Evolutionary conservation across 176 grass and related monocot species (phyloP).

Genomic region (Hyparrhenia diplandra): DNA sequence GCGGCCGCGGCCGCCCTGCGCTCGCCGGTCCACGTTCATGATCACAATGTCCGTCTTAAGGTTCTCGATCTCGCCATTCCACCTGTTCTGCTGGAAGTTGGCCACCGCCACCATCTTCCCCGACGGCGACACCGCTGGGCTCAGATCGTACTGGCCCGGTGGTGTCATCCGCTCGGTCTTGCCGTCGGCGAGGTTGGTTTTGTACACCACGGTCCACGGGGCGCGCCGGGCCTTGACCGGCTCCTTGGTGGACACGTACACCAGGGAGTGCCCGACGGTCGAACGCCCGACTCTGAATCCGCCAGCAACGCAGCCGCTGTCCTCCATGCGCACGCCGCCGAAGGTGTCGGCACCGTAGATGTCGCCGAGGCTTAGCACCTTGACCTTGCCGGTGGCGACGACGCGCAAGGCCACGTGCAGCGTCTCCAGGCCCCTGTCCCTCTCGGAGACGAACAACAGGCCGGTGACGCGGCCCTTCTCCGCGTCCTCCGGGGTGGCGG

Average conservation of each 20-base stretch:
- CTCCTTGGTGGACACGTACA: conserved; percentile 37
- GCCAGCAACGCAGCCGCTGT: conserved; percentile 10
- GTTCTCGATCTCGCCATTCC: conserved; percentile 38
- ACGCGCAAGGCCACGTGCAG: conserved; percentile 29
- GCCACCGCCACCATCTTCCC: conserved; percentile 46
- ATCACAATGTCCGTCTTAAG: conserved; percentile 36
- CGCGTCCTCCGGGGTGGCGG: conserved; percentile 24
- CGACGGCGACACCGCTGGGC: conserved; percentile 38
- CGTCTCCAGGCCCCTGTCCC: conserved; percentile 35
- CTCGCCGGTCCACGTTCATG: conserved; percentile 31
- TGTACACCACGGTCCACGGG: conserved; percentile 30
- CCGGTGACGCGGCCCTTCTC: neutral
- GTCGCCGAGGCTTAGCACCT: neutral
- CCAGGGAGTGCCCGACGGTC: neutral
- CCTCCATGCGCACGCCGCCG: conserved; percentile 25
- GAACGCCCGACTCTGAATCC: neutral
- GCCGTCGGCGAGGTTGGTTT: conserved; percentile 16
- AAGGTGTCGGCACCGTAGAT: neutral
- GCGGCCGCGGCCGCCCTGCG: neutral
- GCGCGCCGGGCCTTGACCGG: neutral
- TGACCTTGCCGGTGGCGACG: neutral
- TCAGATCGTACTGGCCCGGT: conserved; percentile 3
- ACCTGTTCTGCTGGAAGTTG: neutral
- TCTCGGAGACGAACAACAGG: conserved; percentile 48
- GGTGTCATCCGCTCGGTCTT: conserved; percentile 12